Percentiles rank a stretch among this genome's conserved stretches.
phyloP scores from a whole-genome alignment of 129 eudicot species.

The Artemisia argyi region DNA sequence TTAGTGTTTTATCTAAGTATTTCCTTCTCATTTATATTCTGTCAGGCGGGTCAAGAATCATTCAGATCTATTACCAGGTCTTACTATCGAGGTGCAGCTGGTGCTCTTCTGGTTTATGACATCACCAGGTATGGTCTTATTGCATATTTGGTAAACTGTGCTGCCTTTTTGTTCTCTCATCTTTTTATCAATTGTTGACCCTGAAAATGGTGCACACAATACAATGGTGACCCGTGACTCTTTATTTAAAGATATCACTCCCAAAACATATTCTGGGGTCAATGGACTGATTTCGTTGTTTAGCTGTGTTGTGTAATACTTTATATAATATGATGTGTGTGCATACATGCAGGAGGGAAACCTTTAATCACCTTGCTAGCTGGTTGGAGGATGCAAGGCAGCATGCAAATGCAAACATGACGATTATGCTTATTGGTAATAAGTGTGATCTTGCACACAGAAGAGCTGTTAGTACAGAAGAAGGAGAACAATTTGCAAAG shows the following conservation, averaged over 20 bases:
- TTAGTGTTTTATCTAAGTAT: not conserved
- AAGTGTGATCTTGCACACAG: conserved; percentile 82
- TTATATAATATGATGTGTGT: not conserved
- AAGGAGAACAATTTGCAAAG: conserved; percentile 92
- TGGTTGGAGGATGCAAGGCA: conserved; percentile 97
- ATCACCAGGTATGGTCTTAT: conserved; percentile 49
- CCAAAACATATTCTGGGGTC: no score
- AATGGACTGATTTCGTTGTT: no score
- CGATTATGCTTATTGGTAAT: conserved; percentile 90
- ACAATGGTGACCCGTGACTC: no score
- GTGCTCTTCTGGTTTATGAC: conserved; percentile 92
- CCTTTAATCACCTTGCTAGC: conserved; percentile 90
- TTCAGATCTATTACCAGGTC: conserved; percentile 94
- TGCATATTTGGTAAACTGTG: no score
- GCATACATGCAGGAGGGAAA: conserved; percentile 65
- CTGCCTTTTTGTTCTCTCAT: no score
- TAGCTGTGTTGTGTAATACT: no score
- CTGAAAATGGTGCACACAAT: no score
- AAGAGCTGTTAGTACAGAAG: conserved; percentile 94
- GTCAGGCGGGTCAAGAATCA: conserved; percentile 96
- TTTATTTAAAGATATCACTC: no score
- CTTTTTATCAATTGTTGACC: no score
- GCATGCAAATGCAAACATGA: conserved; percentile 92
- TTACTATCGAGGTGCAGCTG: conserved; percentile 97
- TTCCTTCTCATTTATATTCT: not conserved